Evolutionary conservation across 495 filamentous ascomycete genomes (phyloP).

Genomic region (Trichocladium uniseriatum): DNA sequence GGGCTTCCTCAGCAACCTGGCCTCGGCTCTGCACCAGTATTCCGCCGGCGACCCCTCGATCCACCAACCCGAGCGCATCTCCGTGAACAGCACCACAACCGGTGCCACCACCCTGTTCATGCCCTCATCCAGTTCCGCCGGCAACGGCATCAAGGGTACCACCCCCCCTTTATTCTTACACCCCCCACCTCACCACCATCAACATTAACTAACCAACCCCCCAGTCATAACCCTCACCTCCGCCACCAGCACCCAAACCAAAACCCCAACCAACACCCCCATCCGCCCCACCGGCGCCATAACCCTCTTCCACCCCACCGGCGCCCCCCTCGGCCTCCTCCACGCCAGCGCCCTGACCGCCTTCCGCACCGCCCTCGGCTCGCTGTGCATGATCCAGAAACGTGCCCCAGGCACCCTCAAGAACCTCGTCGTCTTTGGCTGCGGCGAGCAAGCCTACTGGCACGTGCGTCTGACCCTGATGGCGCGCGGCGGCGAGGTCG

Average conservation of each 20-base stretch:
- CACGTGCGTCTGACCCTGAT: constrained; percentile 76
- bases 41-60: constrained; percentile 51
- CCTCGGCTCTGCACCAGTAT: constrained; percentile 70
- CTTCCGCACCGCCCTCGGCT: constrained; percentile 84
- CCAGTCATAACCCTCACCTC: constrained; percentile 33
- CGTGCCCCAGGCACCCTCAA: constrained; percentile 50
- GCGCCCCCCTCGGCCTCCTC: constrained; percentile 67
- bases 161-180: background rate
- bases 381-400: constrained; percentile 62
- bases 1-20: constrained; percentile 56
- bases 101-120: constrained; percentile 84
- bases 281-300: constrained; percentile 70
- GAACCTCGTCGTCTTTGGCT: constrained; percentile 77
- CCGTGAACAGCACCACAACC: constrained; percentile 52
- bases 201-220: background rate
- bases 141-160: constrained; percentile 43
- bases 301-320: constrained; percentile 56
- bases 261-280: constrained; percentile 16
- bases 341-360: constrained; percentile 82
- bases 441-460: constrained; percentile 88
- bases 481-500: constrained; percentile 60
- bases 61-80: constrained; percentile 70
- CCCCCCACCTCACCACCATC: background rate
- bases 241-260: constrained; percentile 1
- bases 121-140: constrained; percentile 54